Conservation (phyloP, 2,329 filamentous ascomycete species). For the Talaromyces piceae region DNA sequence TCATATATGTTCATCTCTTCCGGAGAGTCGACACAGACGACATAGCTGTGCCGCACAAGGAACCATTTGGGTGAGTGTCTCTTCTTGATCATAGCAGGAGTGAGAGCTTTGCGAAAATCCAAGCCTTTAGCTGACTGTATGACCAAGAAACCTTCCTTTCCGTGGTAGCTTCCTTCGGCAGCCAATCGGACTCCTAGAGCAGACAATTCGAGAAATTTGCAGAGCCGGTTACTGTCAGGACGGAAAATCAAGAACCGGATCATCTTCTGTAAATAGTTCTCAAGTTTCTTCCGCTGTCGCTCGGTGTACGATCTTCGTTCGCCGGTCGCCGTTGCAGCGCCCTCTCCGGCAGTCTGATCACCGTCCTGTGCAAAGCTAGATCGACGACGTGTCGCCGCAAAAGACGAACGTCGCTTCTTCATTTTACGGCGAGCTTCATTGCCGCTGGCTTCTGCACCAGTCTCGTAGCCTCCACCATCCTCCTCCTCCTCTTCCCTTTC, state of each 20-base stretch:
- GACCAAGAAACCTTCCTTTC: conserved; percentile 89
- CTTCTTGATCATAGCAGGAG: conserved; percentile 67
- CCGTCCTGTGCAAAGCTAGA: conserved; percentile 45
- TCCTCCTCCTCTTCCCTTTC: conserved; percentile 66
- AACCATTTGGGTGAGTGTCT: conserved; percentile 95
- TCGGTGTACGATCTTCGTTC: conserved; percentile 62
- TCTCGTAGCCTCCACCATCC: conserved; percentile 38
- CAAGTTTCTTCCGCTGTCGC: conserved; percentile 74
- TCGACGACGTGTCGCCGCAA: conserved; percentile 51
- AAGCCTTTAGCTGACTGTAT: conserved; percentile 87
- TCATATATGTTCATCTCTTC: conserved; percentile 99
- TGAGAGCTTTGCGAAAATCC: conserved; percentile 74
- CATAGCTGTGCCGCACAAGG: conserved; percentile 91
- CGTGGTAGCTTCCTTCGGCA: conserved; percentile 92
- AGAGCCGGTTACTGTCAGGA: conserved; percentile 88
- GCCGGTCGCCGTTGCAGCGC: conserved; percentile 33
- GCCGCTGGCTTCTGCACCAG: conserved; percentile 59
- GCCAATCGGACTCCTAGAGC: conserved; percentile 88
- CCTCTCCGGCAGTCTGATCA: conserved; percentile 27
- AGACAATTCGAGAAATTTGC: conserved; percentile 91
- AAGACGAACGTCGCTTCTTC: conserved; percentile 49
- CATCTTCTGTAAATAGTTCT: conserved; percentile 86
- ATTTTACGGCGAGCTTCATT: conserved; percentile 51
- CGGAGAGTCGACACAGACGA: conserved; percentile 96
- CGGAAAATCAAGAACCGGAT: conserved; percentile 96